Percentiles rank a stretch among this genome's conserved stretches.
Conservation (phyloP, 768 basidiomycete species). For the Mycena rosella region DNA sequence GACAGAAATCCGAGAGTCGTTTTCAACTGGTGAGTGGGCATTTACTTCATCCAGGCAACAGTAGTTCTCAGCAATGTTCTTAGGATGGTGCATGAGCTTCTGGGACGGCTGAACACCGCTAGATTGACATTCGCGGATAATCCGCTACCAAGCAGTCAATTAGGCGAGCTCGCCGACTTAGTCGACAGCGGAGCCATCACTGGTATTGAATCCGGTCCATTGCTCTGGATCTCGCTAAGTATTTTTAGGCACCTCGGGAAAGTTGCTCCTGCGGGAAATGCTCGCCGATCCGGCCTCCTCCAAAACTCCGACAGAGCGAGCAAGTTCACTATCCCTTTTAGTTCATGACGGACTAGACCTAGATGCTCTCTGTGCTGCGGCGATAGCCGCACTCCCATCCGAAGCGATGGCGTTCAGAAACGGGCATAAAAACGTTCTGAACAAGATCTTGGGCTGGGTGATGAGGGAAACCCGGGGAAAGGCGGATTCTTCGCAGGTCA, state of each 20-base stretch:
- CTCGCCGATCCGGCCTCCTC: slow-evolving; percentile 60
- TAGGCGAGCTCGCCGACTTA: slow-evolving; percentile 85
- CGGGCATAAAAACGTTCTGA: slow-evolving; percentile 83
- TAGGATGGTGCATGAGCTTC: slow-evolving; percentile 91
- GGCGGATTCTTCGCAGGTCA: slow-evolving; percentile 77
- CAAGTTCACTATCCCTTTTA: slow-evolving; percentile 41
- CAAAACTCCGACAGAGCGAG: slow-evolving; percentile 61
- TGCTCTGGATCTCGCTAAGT: background rate
- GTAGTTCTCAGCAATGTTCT: slow-evolving; percentile 1
- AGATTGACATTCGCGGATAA: slow-evolving; percentile 69
- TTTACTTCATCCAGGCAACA: slow-evolving; percentile 27
- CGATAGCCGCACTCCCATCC: slow-evolving; percentile 73
- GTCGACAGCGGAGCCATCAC: slow-evolving; percentile 77
- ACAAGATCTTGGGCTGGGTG: slow-evolving; percentile 86
- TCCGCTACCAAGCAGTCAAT: slow-evolving; percentile 68
- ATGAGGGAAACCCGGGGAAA: slow-evolving; percentile 87
- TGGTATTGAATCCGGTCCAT: slow-evolving; percentile 55
- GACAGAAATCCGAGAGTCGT: slow-evolving; percentile 75
- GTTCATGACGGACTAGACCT: slow-evolving; percentile 54
- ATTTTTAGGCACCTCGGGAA: slow-evolving; percentile 79
- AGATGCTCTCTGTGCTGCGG: slow-evolving; percentile 68
- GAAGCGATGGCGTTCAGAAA: slow-evolving; percentile 74
- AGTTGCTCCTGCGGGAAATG: slow-evolving; percentile 79
- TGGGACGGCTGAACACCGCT: slow-evolving; percentile 78
- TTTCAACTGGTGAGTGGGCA: slow-evolving; percentile 86